These are phyloP conservation scores for Solanum hybrid DNA, from an alignment of 305 asterid genomes.

Conservation along the genomic window DNA sequence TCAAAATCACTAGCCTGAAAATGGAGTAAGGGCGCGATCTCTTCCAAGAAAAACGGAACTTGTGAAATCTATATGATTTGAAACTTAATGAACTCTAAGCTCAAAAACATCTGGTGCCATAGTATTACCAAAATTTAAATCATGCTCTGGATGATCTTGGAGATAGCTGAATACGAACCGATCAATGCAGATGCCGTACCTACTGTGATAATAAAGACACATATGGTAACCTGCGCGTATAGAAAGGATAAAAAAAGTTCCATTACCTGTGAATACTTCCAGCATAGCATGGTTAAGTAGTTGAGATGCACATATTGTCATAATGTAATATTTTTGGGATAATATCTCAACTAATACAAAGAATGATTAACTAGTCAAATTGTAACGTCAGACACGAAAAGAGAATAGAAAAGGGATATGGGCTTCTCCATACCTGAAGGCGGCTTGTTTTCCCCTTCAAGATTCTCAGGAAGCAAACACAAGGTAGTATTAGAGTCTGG, in stretches of 20 bases:
- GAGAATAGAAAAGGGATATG: neutral
- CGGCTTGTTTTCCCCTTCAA: conserved; percentile 36
- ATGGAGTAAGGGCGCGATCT: neutral
- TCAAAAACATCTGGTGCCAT: neutral
- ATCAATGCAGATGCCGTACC: conserved; percentile 46
- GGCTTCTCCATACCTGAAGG: conserved; percentile 37
- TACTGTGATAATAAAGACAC: conserved; percentile 35
- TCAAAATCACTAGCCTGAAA: neutral
- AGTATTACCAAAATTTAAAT: neutral
- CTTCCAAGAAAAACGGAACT: neutral
- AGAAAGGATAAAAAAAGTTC: neutral
- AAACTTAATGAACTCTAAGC: neutral
- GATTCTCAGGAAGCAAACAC: conserved; percentile 75
- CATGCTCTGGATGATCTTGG: conserved; percentile 37
- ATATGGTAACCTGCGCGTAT: conserved; percentile 33
- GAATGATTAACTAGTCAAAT: neutral
- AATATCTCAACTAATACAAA: neutral
- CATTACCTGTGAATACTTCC: neutral
- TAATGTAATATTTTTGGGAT: neutral
- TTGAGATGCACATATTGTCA: neutral
- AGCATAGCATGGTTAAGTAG: neutral
- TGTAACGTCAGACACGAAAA: neutral
- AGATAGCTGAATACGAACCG: conserved; percentile 61
- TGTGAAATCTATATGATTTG: neutral
- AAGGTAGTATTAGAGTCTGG: conserved; percentile 74